These are phyloP conservation scores for Clavariopsis aquatica DNA, from an alignment of 495 filamentous ascomycete genomes.

Conservation along the genomic window DNA sequence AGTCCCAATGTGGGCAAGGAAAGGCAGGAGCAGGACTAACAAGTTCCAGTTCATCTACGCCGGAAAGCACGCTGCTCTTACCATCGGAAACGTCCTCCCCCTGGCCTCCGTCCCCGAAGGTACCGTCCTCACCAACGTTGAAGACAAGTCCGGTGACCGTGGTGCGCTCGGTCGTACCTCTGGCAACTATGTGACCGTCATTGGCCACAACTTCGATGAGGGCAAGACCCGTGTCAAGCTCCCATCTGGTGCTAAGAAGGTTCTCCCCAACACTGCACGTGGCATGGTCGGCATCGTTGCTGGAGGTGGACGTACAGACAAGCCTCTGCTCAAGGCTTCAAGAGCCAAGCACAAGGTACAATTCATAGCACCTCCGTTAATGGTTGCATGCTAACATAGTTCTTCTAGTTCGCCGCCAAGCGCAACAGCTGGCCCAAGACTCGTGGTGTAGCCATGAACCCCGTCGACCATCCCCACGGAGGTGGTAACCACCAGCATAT, in stretches of 20 bases:
- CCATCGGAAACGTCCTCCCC: slow-evolving; percentile 94
- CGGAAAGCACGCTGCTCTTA: slow-evolving; percentile 95
- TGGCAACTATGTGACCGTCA: slow-evolving; percentile 98
- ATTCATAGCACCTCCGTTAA: not conserved
- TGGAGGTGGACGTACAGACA: slow-evolving; percentile 98
- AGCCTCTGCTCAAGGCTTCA: slow-evolving; percentile 76
- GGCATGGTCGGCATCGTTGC: slow-evolving; percentile 99
- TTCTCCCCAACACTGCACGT: slow-evolving; percentile 83
- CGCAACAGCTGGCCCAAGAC: slow-evolving; percentile 99
- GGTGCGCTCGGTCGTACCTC: slow-evolving; percentile 93
- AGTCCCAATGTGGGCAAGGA: not conserved
- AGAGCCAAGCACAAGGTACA: slow-evolving; percentile 37
- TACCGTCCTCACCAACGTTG: slow-evolving; percentile 97
- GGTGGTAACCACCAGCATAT: slow-evolving; percentile 99
- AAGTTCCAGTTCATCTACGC: slow-evolving; percentile 84
- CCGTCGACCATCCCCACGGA: slow-evolving; percentile 99
- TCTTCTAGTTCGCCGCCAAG: slow-evolving; percentile 89
- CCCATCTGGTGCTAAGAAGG: slow-evolving; percentile 98
- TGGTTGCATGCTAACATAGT: not conserved
- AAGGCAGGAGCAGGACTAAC: slow-evolving; percentile 4
- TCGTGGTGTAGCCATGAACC: slow-evolving; percentile 99
- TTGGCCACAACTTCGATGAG: slow-evolving; percentile 88
- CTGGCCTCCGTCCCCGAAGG: slow-evolving; percentile 93
- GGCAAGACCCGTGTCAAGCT: slow-evolving; percentile 99
- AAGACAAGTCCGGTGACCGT: slow-evolving; percentile 98